These are phyloP conservation scores for Auricularia sp. DNA, from an alignment of 768 basidiomycete genomes.

Conservation along the genomic window DNA sequence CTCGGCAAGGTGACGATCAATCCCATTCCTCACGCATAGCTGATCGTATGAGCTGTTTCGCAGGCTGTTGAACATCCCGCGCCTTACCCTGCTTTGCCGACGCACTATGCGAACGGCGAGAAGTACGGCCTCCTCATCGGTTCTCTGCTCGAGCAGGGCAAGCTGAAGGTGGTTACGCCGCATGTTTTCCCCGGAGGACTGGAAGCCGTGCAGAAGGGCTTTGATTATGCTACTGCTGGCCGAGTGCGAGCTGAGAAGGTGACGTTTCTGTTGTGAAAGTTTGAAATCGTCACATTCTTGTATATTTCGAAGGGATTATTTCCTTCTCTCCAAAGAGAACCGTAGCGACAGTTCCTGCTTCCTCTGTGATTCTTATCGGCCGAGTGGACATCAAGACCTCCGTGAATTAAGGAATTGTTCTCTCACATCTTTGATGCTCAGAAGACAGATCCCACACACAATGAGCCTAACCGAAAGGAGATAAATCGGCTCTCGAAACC, in stretches of 20 bases:
- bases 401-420: no score
- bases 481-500: no score
- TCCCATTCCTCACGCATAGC: not conserved
- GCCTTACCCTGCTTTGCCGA: not conserved
- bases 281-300: no score
- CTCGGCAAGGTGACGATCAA: not conserved
- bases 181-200: not conserved
- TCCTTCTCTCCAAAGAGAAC: no score
- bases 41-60: not conserved
- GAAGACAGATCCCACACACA: no score
- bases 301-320: no score
- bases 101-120: not conserved
- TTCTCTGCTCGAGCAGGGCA: not conserved
- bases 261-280: not conserved
- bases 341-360: no score
- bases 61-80: not conserved
- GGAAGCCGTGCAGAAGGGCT: not conserved
- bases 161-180: not conserved
- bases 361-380: no score
- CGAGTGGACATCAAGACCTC: no score
- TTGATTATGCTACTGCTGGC: not conserved
- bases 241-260: not conserved
- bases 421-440: no score
- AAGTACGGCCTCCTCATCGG: not conserved
- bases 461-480: no score